phyloP scores from a whole-genome alignment of 768 basidiomycete species.

The Suillus subaureus region DNA sequence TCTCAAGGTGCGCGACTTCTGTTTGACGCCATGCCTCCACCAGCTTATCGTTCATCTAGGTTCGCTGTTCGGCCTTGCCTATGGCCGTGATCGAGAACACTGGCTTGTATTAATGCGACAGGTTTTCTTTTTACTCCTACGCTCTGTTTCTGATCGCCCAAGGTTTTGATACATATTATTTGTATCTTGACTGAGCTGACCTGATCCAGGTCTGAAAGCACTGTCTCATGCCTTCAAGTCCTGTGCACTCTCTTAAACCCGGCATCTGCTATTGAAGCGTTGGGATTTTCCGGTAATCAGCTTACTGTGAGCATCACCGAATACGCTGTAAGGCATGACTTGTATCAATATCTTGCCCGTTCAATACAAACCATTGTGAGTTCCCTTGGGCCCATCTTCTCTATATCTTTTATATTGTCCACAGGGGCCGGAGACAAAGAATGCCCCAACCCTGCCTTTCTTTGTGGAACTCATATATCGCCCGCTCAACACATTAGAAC shows the following conservation, averaged over 20 bases:
- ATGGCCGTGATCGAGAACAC: conserved; percentile 41
- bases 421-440: conserved; percentile 63
- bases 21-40: background rate
- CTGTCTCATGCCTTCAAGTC: conserved; percentile 50
- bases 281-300: conserved; percentile 34
- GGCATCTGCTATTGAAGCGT: conserved; percentile 7
- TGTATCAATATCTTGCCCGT: conserved; percentile 38
- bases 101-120: conserved; percentile 67
- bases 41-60: conserved; percentile 29
- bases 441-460: conserved; percentile 31
- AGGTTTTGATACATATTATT: conserved; percentile 42
- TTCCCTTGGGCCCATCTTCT: conserved; percentile 11
- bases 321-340: conserved; percentile 50
- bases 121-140: conserved; percentile 50
- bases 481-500: conserved; percentile 27
- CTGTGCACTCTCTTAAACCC: conserved; percentile 49
- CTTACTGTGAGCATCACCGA: conserved; percentile 38
- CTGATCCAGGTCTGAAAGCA: conserved; percentile 46
- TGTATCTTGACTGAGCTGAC: background rate
- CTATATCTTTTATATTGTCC: conserved; percentile 4
- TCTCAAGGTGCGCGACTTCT: background rate
- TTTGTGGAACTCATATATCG: conserved; percentile 31
- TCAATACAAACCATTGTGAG: conserved; percentile 47
- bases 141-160: conserved; percentile 49
- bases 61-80: conserved; percentile 41